Base-by-base conservation (phyloP, 352 stramenopile species). In the Phytophthora fragariae region DNA sequence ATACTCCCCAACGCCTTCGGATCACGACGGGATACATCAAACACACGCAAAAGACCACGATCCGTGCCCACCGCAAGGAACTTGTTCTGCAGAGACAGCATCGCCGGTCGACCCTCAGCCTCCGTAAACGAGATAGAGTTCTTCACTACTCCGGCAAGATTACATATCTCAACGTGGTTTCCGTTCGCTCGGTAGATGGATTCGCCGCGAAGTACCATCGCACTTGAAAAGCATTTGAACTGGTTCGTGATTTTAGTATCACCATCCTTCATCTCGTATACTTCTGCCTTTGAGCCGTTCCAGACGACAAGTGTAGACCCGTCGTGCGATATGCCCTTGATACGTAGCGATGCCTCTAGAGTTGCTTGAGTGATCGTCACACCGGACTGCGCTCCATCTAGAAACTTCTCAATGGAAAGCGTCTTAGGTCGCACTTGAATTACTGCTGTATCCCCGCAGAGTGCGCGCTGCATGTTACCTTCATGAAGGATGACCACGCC, bases 71-170 rank as follows among this genome's bases (percentile, higher is more conserved):
- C 92, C 9, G 91, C 92, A 37, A 98, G 80, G 61, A 94, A 98
- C 56, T 96, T 97, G 57, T 83, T 92, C 63, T 98, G 95, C 21
- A 98, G 72, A 29, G 94, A 88, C 15, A 98, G 63, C 44, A 97
- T 68, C 24, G 73, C 57, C 0, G 96, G 96, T 15, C 83, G 76
- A 2, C 96, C 96, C 56, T 99, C 96, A 0, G 80, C 85, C 52
- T 98, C 94, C 1, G 90, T 98, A 72, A 98, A 98, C 1, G 83
- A 92, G 24, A 98, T 91, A 0, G 76, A 85, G 58, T 97, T 92
- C 66, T 95, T 97, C 19, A 97, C 82, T 6, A 96, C 81, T 9
- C 95, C 95, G 35, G 88, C 76, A 35, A 96, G 76, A 65, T 98
- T 98, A 63, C 82, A 95, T 17, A 98, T 81, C 79, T 98, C 87